A percentile compares a stretch with the other conserved stretches of the same genome.
phyloP scores from a whole-genome alignment of 2,329 filamentous ascomycete species.

The Penicillium concentricum region DNA sequence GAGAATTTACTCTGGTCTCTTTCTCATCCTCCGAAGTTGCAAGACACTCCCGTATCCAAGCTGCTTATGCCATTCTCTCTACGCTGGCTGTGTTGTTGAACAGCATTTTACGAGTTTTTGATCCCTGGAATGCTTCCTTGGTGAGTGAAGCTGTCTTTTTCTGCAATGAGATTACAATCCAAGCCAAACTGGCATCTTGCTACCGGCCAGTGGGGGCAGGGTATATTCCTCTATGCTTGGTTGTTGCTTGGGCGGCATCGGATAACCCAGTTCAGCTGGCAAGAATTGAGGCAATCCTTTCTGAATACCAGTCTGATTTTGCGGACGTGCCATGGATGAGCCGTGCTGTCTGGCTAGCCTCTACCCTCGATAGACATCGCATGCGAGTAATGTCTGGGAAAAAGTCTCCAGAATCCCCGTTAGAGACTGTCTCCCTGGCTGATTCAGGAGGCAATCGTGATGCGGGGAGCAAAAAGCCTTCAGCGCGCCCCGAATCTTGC shows the following conservation, averaged over 20 bases:
- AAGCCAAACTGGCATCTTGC: slow-evolving; percentile 14
- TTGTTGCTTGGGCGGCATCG: slow-evolving; percentile 17
- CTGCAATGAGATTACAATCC: slow-evolving; percentile 12
- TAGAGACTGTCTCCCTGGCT: not conserved
- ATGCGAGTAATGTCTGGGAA: not conserved
- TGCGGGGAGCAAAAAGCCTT: not conserved
- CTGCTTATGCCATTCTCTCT: slow-evolving; percentile 18
- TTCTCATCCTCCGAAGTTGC: not conserved
- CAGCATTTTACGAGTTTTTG: slow-evolving; percentile 17
- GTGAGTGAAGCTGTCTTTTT: slow-evolving; percentile 10
- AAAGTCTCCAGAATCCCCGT: not conserved
- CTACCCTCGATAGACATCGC: slow-evolving; percentile 10
- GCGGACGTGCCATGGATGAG: slow-evolving; percentile 17
- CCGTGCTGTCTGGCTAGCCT: slow-evolving; percentile 12
- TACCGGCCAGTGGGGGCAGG: slow-evolving; percentile 24
- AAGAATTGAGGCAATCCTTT: slow-evolving; percentile 14
- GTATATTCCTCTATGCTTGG: slow-evolving; percentile 20
- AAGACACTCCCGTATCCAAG: slow-evolving; percentile 19
- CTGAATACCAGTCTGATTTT: slow-evolving; percentile 24
- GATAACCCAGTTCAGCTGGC: slow-evolving; percentile 13
- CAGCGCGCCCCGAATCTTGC: not conserved
- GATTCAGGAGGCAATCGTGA: too few relatives aligned
- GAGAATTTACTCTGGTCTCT: not conserved
- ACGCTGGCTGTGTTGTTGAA: slow-evolving; percentile 22
- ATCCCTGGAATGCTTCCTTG: slow-evolving; percentile 12